Conservation (phyloP, 805 yeast species). For the Metschnikowia kofuensis region DNA sequence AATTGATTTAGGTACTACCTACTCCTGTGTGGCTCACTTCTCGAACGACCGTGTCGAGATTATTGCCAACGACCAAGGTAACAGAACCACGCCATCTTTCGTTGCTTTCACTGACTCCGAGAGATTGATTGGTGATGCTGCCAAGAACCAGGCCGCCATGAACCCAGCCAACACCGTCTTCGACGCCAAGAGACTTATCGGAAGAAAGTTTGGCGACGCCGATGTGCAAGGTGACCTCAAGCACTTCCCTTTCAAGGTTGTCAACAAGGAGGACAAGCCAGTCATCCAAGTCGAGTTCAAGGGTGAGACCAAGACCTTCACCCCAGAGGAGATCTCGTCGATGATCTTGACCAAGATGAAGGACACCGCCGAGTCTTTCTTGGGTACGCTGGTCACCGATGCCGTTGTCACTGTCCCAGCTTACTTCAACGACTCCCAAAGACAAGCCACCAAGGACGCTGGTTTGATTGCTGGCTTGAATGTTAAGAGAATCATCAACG, state of each 20-base stretch:
- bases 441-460: slow-evolving; percentile 93
- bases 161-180: slow-evolving; percentile 33
- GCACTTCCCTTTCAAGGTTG: slow-evolving; percentile 34
- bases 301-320: slow-evolving; percentile 33
- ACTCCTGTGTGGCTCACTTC: slow-evolving; percentile 34
- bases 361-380: slow-evolving; percentile 68
- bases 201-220: slow-evolving; percentile 27
- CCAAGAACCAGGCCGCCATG: slow-evolving; percentile 35
- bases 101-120: slow-evolving; percentile 33
- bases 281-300: slow-evolving; percentile 29
- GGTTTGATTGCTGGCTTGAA: slow-evolving; percentile 90
- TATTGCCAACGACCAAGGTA: slow-evolving; percentile 33
- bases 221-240: slow-evolving; percentile 29
- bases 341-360: slow-evolving; percentile 33
- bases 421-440: slow-evolving; percentile 89
- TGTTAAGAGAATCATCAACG: slow-evolving; percentile 85
- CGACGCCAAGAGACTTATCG: slow-evolving; percentile 34
- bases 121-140: slow-evolving; percentile 34
- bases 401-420: slow-evolving; percentile 95
- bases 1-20: slow-evolving; percentile 33
- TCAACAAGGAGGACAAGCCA: slow-evolving; percentile 30
- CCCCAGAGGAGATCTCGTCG: slow-evolving; percentile 32
- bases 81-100: slow-evolving; percentile 34
- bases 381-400: slow-evolving; percentile 71
- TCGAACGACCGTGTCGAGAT: slow-evolving; percentile 33